Conservation (phyloP, 1,139 yeast species). For the Hyphopichia wangnamkhiaoensis region DNA sequence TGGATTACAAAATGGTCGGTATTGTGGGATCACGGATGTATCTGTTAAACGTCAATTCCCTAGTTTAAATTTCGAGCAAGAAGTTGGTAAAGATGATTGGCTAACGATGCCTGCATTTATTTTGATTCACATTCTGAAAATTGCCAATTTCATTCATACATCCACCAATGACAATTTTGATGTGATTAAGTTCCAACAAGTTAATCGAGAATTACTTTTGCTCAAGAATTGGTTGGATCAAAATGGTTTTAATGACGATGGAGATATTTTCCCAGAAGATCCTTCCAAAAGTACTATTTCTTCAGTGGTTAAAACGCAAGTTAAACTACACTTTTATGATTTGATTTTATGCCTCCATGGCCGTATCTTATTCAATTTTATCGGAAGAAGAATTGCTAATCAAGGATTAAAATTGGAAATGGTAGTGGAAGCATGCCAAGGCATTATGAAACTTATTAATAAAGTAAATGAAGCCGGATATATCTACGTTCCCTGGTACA, state of each 20-base stretch:
- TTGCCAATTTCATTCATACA: constrained; percentile 39
- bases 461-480: constrained; percentile 35
- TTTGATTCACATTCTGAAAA: constrained; percentile 43
- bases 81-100: constrained; percentile 52
- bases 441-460: constrained; percentile 34
- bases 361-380: constrained; percentile 31
- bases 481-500: constrained; percentile 57
- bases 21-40: constrained; percentile 39
- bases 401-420: constrained; percentile 34
- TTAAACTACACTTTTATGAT: constrained; percentile 45
- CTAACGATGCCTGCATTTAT: constrained; percentile 52
- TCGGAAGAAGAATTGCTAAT: constrained; percentile 33
- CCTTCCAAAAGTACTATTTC: constrained; percentile 11
- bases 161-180: constrained; percentile 27
- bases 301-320: constrained; percentile 36
- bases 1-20: constrained; percentile 57
- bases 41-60: constrained; percentile 41
- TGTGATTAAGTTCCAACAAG: constrained; percentile 32
- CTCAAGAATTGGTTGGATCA: constrained; percentile 37
- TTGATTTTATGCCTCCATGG: constrained; percentile 40
- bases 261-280: constrained; percentile 8
- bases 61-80: constrained; percentile 25
- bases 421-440: constrained; percentile 38
- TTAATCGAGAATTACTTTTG: constrained; percentile 32
- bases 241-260: constrained; percentile 37